phyloP scores from a whole-genome alignment of 148 eudicot species.

The Vaccinium vitisidaea region DNA sequence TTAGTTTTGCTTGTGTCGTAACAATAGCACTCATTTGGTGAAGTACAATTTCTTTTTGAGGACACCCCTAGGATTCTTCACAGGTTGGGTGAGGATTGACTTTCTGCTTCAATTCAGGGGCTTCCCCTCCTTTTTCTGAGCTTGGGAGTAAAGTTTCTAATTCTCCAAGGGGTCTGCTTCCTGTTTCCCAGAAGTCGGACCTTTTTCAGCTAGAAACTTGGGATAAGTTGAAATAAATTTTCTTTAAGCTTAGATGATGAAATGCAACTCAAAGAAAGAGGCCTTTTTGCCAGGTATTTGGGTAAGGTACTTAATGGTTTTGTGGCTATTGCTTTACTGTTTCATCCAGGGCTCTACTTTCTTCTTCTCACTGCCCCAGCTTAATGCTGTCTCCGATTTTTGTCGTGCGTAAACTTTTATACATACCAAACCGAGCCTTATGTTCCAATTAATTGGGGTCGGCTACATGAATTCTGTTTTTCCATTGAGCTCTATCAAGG shows the following conservation, averaged over 20 bases:
- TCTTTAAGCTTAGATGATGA: not conserved
- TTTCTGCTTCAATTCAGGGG: too few species aligned
- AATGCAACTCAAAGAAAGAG: not conserved
- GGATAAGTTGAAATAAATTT: not conserved
- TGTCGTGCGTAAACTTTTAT: too few species aligned
- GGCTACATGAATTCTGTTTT: too few species aligned
- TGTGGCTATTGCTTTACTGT: not conserved
- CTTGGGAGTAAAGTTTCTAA: too few species aligned
- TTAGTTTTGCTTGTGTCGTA: not conserved
- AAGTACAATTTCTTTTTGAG: too few species aligned
- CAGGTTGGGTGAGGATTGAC: too few species aligned
- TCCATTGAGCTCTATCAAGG: too few species aligned
- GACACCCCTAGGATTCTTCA: too few species aligned
- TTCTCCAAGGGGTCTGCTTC: too few species aligned
- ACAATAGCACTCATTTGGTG: not conserved
- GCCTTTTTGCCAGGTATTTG: not conserved
- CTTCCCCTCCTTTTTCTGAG: too few species aligned
- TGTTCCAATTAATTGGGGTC: too few species aligned
- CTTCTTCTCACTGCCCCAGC: not conserved
- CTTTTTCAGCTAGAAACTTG: not conserved
- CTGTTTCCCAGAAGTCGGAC: not conserved
- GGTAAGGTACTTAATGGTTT: not conserved
- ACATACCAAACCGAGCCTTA: too few species aligned
- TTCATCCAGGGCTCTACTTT: not conserved
- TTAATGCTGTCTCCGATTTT: not conserved